Evolutionary conservation across 2,329 filamentous ascomycete species (phyloP).

Genomic region (Colletotrichum sp.): DNA sequence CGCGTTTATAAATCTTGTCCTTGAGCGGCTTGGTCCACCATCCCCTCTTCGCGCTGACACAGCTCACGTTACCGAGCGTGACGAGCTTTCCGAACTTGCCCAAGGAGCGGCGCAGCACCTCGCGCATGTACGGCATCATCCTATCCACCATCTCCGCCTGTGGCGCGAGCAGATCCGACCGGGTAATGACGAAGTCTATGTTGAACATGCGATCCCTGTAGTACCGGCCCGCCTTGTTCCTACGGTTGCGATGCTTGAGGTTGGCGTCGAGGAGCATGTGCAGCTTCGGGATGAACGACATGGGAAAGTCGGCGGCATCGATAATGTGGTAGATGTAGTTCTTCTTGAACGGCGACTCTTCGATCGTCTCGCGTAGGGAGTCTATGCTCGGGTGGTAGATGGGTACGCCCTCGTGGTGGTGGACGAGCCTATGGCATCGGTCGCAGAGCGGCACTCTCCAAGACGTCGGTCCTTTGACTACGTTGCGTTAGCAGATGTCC

Average conservation of each 20-base stretch:
- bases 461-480: neutral
- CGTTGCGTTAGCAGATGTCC: neutral
- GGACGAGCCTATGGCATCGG: conserved; percentile 81
- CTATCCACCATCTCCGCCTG: conserved; percentile 83
- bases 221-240: conserved; percentile 72
- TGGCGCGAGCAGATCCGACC: conserved; percentile 85
- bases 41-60: conserved; percentile 82
- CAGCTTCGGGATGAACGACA: conserved; percentile 85
- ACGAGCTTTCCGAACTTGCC: conserved; percentile 70
- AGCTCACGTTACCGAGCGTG: conserved; percentile 86
- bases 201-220: conserved; percentile 73
- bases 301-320: conserved; percentile 95
- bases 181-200: conserved; percentile 89
- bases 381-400: conserved; percentile 84
- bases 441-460: conserved; percentile 71
- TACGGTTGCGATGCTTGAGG: conserved; percentile 80
- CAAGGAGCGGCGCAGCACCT: conserved; percentile 78
- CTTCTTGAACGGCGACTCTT: conserved; percentile 85
- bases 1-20: conserved; percentile 82
- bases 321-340: conserved; percentile 97
- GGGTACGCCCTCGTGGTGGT: conserved; percentile 74
- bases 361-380: conserved; percentile 81
- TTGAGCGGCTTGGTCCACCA: conserved; percentile 94
- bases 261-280: conserved; percentile 74
- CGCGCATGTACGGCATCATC: conserved; percentile 83